Evolutionary conservation across 2,329 filamentous ascomycete genomes (phyloP).

Genomic region (Ascochyta pisi): DNA sequence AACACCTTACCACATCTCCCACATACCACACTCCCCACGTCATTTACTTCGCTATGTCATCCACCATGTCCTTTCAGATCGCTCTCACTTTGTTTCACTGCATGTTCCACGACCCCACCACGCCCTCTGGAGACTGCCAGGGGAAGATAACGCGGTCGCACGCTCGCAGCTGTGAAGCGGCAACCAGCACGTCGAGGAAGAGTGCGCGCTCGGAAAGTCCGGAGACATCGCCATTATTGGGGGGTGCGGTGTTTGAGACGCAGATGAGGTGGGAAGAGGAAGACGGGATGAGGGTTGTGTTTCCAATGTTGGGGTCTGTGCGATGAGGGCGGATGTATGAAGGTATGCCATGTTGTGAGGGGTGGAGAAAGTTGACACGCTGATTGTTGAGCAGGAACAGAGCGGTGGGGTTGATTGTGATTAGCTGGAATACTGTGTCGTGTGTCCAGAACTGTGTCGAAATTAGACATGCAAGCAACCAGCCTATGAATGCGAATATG

Average conservation of each 20-base stretch:
- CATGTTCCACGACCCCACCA: neutral
- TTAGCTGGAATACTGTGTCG: too few relatives aligned
- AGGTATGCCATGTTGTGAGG: neutral
- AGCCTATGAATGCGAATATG: too few relatives aligned
- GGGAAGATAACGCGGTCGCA: neutral
- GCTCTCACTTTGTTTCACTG: slow-evolving; percentile 6
- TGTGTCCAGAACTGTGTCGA: too few relatives aligned
- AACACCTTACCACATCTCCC: too few relatives aligned
- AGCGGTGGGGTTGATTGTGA: too few relatives aligned
- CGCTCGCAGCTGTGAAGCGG: neutral
- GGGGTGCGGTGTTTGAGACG: neutral
- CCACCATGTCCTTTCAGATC: slow-evolving; percentile 13
- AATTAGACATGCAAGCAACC: too few relatives aligned
- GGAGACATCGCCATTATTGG: slow-evolving; percentile 1
- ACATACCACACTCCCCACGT: too few relatives aligned
- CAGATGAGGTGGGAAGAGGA: neutral
- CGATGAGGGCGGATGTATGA: neutral
- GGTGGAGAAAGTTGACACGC: neutral
- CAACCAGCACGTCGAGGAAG: neutral
- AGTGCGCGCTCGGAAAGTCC: neutral
- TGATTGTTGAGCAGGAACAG: neutral
- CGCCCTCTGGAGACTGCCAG: neutral
- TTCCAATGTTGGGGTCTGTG: slow-evolving; percentile 5
- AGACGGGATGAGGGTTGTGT: neutral
- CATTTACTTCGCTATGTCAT: slow-evolving; percentile 1